These are phyloP conservation scores for Pyrenophora teres DNA, from an alignment of 2,329 filamentous ascomycete genomes.

Conservation along the genomic window DNA sequence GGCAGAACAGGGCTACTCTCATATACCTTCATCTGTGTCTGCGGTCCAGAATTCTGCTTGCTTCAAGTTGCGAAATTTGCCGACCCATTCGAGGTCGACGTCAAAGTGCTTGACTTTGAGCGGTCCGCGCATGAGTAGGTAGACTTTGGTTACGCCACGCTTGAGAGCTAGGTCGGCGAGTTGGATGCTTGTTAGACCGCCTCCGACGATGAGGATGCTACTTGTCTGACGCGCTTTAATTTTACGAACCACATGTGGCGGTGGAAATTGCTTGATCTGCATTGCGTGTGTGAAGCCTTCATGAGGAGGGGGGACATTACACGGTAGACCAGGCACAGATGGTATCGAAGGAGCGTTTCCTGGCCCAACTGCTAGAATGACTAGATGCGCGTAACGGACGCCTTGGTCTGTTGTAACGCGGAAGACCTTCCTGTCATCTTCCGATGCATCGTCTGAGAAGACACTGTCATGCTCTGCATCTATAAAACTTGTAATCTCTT, in stretches of 20 bases:
- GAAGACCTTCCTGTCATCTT: slow-evolving; percentile 63
- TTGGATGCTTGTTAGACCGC: slow-evolving; percentile 77
- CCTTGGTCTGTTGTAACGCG: slow-evolving; percentile 63
- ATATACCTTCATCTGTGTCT: slow-evolving; percentile 65
- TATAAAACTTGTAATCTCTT: slow-evolving; percentile 47
- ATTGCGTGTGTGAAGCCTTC: slow-evolving; percentile 67
- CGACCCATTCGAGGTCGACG: slow-evolving; percentile 76
- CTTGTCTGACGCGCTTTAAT: slow-evolving; percentile 56
- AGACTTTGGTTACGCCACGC: slow-evolving; percentile 69
- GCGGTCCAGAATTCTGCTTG: slow-evolving; percentile 79
- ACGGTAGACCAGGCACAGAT: slow-evolving; percentile 49
- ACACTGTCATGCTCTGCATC: slow-evolving; percentile 25
- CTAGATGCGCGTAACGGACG: slow-evolving; percentile 62
- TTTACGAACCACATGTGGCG: slow-evolving; percentile 57
- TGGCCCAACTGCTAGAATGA: slow-evolving; percentile 73
- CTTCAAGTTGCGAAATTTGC: slow-evolving; percentile 78
- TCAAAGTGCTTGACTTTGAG: slow-evolving; percentile 76
- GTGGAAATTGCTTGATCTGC: slow-evolving; percentile 64
- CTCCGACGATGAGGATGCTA: slow-evolving; percentile 72
- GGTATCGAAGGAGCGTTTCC: slow-evolving; percentile 61
- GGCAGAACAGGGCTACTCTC: neutral
- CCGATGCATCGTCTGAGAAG: slow-evolving; percentile 21
- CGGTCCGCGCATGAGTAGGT: slow-evolving; percentile 68
- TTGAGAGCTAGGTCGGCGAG: slow-evolving; percentile 69
- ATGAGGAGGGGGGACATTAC: slow-evolving; percentile 33